Base-by-base conservation (phyloP, 2,329 filamentous ascomycete genomes). In the Xylaria sp. region DNA sequence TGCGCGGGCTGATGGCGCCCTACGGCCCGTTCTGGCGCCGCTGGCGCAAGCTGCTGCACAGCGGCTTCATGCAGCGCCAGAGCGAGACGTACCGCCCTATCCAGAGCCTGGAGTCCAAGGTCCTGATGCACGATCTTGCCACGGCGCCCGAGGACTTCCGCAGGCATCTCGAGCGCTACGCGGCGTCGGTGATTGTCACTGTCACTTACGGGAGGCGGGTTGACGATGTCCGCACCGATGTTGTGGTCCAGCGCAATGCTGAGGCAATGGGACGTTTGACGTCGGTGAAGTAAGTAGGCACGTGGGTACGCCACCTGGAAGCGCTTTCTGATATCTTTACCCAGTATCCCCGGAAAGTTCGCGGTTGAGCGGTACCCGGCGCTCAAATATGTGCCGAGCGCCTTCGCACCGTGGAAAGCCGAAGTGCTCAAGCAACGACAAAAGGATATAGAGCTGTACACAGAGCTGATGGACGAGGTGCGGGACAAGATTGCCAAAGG, bases 211-310 rank as follows among this genome's bases (percentile, higher is more conserved):
- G 75, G 0, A 61, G 74, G 0, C 61, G 72, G 52, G 53, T 73
- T 1, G 64, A 68, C 56, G 62, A 72, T 34, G 69, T 72, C 9
- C 59, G 61, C 7, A 72, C 64, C 1, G 74, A 76, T 39, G 67
- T 68, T 4, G 72, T 76, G 0, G 74, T 76, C 0, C 61, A 54
- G 4, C 61, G 69, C 1, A 76, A 76, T 48, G 71, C 65, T 0
- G 71, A 78, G 51, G 69, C 75, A 0, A 77, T 77, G 75, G 73
- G 69, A 2, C 71, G 75, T 4, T 59, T 78, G 13, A 75, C 74
- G 1, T 67, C 68, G 39, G 73, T 76, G 41, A 78, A 78, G 75
- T 77, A 52, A 55, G 68, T 19, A n/a, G n/a, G n/a, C n/a, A n/a
- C 2, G 16, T 17, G 20, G 11, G 24, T 24, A 9, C 8, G 8